Conservation (phyloP, 73 alveolate genomes). For the Paramecium primaurelia region DNA sequence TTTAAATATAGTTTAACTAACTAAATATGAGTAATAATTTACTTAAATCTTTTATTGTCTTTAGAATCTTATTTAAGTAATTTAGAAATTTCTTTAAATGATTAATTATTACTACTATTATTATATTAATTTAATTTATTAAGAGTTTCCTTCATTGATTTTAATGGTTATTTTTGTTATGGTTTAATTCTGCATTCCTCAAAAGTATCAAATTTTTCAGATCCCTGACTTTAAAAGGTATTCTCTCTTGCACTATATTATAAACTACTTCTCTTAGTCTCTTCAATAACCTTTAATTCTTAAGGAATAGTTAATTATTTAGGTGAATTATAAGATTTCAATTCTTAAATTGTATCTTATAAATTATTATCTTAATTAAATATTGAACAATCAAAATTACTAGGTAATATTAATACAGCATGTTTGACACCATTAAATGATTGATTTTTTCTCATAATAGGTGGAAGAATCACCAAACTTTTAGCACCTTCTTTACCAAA, state of each 20-base stretch:
- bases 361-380: background rate
- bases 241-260: background rate
- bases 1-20: background rate
- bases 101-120: background rate
- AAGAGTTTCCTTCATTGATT: background rate
- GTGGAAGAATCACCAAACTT: constrained; percentile 35
- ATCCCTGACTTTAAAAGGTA: background rate
- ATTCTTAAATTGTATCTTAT: background rate
- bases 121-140: background rate
- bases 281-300: background rate
- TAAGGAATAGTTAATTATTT: background rate
- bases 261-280: background rate
- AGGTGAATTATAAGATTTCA: constrained; percentile 10
- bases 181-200: constrained; percentile 7
- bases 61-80: background rate
- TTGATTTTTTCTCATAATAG: constrained; percentile 35
- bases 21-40: background rate
- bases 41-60: background rate
- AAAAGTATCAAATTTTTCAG: background rate
- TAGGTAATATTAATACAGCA: constrained; percentile 7
- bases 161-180: background rate
- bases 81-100: background rate
- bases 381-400: background rate
- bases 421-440: constrained; percentile 42
- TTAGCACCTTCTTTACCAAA: constrained; percentile 43